Percentiles rank a stretch among this genome's conserved stretches.
Evolutionary conservation across 2,329 filamentous ascomycete species (phyloP).

Genomic region (Monosporascus sp.): DNA sequence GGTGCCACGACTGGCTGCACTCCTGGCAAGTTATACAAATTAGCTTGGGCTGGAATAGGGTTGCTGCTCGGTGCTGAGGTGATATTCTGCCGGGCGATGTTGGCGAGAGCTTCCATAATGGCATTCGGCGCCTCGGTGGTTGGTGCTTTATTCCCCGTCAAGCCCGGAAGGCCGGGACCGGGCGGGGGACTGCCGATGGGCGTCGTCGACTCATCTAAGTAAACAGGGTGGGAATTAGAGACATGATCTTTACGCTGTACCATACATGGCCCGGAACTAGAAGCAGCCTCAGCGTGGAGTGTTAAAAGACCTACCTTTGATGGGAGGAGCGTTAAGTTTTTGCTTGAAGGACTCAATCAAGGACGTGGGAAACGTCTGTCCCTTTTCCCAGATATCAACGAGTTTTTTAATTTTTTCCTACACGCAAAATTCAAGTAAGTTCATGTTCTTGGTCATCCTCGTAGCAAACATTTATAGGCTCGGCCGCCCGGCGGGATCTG

Average conservation of each 20-base stretch:
- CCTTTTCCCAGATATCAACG: slow-evolving; percentile 96
- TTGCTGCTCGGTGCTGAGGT: slow-evolving; percentile 39
- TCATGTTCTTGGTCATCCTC: slow-evolving; percentile 26
- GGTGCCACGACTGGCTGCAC: slow-evolving; percentile 18
- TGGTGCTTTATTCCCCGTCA: slow-evolving; percentile 25
- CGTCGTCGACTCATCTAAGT: slow-evolving; percentile 64
- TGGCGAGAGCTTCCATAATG: slow-evolving; percentile 74
- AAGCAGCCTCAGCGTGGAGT: slow-evolving; percentile 1
- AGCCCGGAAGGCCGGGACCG: slow-evolving; percentile 32
- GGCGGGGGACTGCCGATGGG: slow-evolving; percentile 59
- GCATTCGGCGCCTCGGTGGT: slow-evolving; percentile 45
- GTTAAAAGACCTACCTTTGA: slow-evolving; percentile 55
- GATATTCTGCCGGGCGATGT: slow-evolving; percentile 71
- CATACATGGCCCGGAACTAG: slow-evolving; percentile 1
- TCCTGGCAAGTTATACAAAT: slow-evolving; percentile 18
- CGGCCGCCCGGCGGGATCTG: slow-evolving; percentile 3
- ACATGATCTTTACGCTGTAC: slow-evolving; percentile 8
- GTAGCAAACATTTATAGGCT: slow-evolving; percentile 12
- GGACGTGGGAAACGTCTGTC: slow-evolving; percentile 76
- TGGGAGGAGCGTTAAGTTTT: slow-evolving; percentile 59
- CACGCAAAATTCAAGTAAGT: slow-evolving; percentile 43
- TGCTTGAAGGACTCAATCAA: slow-evolving; percentile 81
- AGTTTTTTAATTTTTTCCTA: slow-evolving; percentile 96
- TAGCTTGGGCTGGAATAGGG: slow-evolving; percentile 33
- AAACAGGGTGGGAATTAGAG: slow-evolving; percentile 34